Percentiles rank a stretch among this genome's conserved stretches.
Conservation (phyloP, 768 basidiomycete genomes). For the Boletus insuetus region DNA sequence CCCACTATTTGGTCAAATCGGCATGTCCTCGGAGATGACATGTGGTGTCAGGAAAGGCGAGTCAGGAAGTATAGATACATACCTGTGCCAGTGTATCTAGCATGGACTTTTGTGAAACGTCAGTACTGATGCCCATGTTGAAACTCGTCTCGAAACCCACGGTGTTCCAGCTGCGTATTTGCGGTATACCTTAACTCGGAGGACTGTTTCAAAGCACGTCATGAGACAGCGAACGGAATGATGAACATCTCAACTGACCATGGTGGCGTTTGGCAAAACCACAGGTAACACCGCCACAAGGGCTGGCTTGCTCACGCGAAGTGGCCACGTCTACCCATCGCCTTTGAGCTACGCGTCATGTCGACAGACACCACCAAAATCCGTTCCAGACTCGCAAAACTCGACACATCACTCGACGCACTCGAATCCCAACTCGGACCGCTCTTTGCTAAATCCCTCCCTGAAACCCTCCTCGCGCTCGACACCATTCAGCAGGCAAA, state of each 20-base stretch:
- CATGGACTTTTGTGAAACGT: slow-evolving; percentile 64
- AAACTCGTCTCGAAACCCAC: slow-evolving; percentile 45
- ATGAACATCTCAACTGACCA: slow-evolving; percentile 12
- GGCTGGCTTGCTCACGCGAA: slow-evolving; percentile 9
- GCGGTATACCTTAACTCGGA: slow-evolving; percentile 94
- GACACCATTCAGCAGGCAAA: slow-evolving; percentile 81
- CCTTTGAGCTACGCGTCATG: slow-evolving; percentile 24
- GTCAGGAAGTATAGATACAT: slow-evolving; percentile 25
- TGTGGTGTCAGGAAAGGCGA: slow-evolving; percentile 7
- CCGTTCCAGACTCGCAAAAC: slow-evolving; percentile 41
- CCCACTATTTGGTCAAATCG: slow-evolving; percentile 93
- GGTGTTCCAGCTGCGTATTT: slow-evolving; percentile 92
- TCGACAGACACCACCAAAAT: slow-evolving; percentile 35
- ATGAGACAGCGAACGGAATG: neutral
- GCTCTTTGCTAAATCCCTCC: slow-evolving; percentile 63
- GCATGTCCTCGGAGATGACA: slow-evolving; percentile 68
- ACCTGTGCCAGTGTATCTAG: slow-evolving; percentile 96
- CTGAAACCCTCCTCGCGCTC: slow-evolving; percentile 60
- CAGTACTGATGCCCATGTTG: neutral
- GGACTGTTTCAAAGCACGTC: slow-evolving; percentile 46
- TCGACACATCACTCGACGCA: slow-evolving; percentile 60
- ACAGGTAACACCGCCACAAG: slow-evolving; percentile 8
- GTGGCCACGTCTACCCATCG: neutral
- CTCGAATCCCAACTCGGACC: slow-evolving; percentile 68
- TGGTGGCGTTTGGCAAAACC: slow-evolving; percentile 13